Evolutionary conservation across 2,329 filamentous ascomycete species (phyloP).

Genomic region (Pseudogymnoascus destructans): DNA sequence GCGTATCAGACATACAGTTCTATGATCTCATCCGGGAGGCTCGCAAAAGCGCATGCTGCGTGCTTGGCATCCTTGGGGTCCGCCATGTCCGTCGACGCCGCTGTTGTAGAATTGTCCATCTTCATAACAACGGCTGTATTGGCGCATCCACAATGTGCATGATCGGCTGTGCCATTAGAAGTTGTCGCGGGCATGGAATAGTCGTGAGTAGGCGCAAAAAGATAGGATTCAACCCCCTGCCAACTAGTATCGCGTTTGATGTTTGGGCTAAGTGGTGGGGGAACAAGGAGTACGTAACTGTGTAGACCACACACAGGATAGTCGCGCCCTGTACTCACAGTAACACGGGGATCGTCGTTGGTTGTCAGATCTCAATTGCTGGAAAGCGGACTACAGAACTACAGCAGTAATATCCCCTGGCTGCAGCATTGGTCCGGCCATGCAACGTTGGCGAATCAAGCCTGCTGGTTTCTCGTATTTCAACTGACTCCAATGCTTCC

Average conservation of each 20-base stretch:
- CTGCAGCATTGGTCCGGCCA: neutral
- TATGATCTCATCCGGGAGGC: conserved; percentile 56
- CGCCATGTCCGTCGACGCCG: neutral
- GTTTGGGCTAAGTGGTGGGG: conserved; percentile 1
- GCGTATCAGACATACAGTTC: conserved; percentile 41
- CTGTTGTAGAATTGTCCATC: neutral
- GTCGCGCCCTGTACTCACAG: neutral
- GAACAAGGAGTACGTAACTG: neutral
- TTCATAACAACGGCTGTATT: neutral
- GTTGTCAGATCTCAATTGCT: conserved; percentile 4
- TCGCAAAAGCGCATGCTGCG: conserved; percentile 34
- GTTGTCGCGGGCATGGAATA: neutral
- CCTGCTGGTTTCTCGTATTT: neutral
- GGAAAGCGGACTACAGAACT: neutral
- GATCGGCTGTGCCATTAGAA: neutral
- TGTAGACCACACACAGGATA: neutral
- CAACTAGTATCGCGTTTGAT: neutral
- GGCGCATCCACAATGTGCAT: neutral
- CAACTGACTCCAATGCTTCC: neutral
- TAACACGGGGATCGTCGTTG: neutral
- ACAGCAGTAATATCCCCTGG: neutral
- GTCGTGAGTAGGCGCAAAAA: neutral
- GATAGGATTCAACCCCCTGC: conserved; percentile 6
- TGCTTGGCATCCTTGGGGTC: conserved; percentile 1
- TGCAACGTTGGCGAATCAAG: neutral